These are phyloP conservation scores for Gossypium herbaceum DNA, from an alignment of 345 rosid genomes.

Conservation along the genomic window DNA sequence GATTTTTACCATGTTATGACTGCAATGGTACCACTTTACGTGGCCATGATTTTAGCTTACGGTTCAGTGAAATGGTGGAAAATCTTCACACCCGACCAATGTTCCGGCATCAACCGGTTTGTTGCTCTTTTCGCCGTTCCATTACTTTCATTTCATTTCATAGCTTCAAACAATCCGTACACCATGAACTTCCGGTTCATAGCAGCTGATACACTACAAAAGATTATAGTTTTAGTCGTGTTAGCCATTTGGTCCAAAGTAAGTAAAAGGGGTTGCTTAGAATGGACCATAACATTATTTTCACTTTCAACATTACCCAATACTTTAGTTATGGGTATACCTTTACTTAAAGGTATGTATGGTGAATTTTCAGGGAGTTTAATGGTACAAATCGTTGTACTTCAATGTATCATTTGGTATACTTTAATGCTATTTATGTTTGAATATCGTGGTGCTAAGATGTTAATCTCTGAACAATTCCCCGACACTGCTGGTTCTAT, in stretches of 20 bases:
- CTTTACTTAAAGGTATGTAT: constrained; percentile 70
- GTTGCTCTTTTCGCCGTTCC: constrained; percentile 99
- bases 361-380: constrained; percentile 62
- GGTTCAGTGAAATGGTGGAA: constrained; percentile 99
- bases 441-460: constrained; percentile 58
- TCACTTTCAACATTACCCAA: constrained; percentile 71
- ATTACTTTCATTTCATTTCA: constrained; percentile 91
- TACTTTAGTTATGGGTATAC: constrained; percentile 82
- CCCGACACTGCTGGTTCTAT: constrained; percentile 67
- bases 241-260: constrained; percentile 46
- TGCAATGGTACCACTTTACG: constrained; percentile 96
- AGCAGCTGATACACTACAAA: constrained; percentile 70
- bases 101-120: constrained; percentile 97
- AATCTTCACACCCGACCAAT: constrained; percentile 91
- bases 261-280: constrained; percentile 50
- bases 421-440: constrained; percentile 73
- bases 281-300: constrained; percentile 71
- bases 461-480: constrained; percentile 66
- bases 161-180: constrained; percentile 59
- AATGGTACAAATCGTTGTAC: constrained; percentile 82
- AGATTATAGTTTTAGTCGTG: constrained; percentile 43
- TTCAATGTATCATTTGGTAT: constrained; percentile 78
- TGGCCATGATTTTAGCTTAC: constrained; percentile 92
- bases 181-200: constrained; percentile 65
- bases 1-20: constrained; percentile 99